phyloP scores from a whole-genome alignment of 2,329 filamentous ascomycete genomes.

The Lithohypha guttulata region DNA sequence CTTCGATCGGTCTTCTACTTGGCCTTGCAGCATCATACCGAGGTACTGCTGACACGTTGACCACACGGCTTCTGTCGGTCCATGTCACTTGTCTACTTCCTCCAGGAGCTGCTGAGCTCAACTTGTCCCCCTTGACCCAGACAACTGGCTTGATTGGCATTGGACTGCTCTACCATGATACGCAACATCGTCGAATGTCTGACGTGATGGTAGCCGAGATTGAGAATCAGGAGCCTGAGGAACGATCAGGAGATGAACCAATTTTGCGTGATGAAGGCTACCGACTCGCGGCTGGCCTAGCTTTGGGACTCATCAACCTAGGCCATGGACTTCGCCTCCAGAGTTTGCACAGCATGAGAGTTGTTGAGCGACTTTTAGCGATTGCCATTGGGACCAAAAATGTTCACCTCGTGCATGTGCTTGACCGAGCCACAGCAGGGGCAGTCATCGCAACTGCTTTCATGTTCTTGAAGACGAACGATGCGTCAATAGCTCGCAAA shows the following conservation, averaged over 20 bases:
- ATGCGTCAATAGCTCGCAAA: conserved; percentile 75
- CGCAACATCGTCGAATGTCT: conserved; percentile 95
- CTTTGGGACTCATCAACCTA: conserved; percentile 87
- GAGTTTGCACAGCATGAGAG: conserved; percentile 83
- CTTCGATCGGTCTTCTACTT: conserved; percentile 85
- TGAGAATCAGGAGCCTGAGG: conserved; percentile 73
- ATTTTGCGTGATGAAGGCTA: conserved; percentile 90
- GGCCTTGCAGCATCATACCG: conserved; percentile 88
- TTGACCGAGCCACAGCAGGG: conserved; percentile 88
- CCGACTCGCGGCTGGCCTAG: conserved; percentile 82
- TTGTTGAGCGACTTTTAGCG: conserved; percentile 76
- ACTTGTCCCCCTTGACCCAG: conserved; percentile 83
- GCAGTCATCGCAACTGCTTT: conserved; percentile 81
- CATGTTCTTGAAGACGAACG: conserved; percentile 95
- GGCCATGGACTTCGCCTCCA: conserved; percentile 80
- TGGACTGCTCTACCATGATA: conserved; percentile 84
- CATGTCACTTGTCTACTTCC: conserved; percentile 94
- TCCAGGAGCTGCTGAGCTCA: conserved; percentile 82
- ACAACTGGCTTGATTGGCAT: conserved; percentile 97
- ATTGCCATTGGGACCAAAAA: conserved; percentile 83
- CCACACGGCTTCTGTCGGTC: conserved; percentile 85
- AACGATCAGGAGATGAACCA: conserved; percentile 57
- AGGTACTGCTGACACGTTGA: conserved; percentile 93
- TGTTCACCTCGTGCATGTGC: conserved; percentile 80
- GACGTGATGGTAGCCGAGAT: conserved; percentile 98